Percentiles rank a stretch among this genome's conserved stretches.
Evolutionary conservation across 495 filamentous ascomycete genomes (phyloP).

Genomic region (Daldinia caldariorum): DNA sequence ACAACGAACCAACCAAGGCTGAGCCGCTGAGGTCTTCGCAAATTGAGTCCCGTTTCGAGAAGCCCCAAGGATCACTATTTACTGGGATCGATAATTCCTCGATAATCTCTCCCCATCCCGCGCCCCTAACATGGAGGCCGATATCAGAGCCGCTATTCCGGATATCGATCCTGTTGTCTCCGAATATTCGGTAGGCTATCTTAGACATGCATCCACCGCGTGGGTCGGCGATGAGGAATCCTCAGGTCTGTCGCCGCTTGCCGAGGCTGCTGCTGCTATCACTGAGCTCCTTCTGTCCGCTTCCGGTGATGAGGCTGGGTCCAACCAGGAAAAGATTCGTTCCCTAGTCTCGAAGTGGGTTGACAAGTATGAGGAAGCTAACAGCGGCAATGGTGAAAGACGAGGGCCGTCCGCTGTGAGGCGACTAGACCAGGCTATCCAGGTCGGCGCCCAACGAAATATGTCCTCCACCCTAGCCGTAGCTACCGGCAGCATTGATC

Average conservation of each 20-base stretch:
- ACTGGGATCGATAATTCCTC: constrained; percentile 1
- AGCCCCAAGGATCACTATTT: constrained; percentile 6
- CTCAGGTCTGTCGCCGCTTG: constrained; percentile 73
- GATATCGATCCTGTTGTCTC: constrained; percentile 89
- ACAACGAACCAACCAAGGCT: constrained; percentile 17
- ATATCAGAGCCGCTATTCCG: constrained; percentile 87
- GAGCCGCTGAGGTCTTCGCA: constrained; percentile 25
- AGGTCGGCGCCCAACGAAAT: constrained; percentile 91
- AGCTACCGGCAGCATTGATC: constrained; percentile 82
- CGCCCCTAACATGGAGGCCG: constrained; percentile 76
- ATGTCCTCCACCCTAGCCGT: constrained; percentile 95
- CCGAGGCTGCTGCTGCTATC: constrained; percentile 85
- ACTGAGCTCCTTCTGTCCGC: constrained; percentile 89
- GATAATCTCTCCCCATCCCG: constrained; percentile 12
- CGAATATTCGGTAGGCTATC: constrained; percentile 93
- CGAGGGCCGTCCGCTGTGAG: constrained; percentile 77
- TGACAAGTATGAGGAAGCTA: constrained; percentile 74
- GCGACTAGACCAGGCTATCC: constrained; percentile 92
- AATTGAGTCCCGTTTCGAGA: constrained; percentile 34
- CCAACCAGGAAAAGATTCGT: constrained; percentile 78
- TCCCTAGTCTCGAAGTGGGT: constrained; percentile 93
- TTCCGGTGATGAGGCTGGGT: constrained; percentile 74
- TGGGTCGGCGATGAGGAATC: constrained; percentile 80
- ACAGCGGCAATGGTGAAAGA: constrained; percentile 67
- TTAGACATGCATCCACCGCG: constrained; percentile 88